Percentiles rank a stretch among this genome's conserved stretches.
Evolutionary conservation across 148 eudicot genomes (phyloP).

Genomic region (Vaccinium myrtillus): DNA sequence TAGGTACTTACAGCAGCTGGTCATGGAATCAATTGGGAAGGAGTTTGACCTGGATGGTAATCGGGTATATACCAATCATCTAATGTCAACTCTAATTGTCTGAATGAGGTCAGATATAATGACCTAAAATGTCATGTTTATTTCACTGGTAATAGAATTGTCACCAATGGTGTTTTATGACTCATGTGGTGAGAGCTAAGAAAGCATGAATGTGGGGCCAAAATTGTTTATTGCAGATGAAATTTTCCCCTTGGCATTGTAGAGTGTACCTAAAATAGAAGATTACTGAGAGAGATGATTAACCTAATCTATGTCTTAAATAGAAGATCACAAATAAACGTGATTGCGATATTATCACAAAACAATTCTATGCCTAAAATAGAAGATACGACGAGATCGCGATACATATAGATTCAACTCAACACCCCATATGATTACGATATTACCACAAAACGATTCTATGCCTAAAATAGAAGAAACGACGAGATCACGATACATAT

Average conservation of each 20-base stretch:
- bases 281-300: no score
- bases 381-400: no score
- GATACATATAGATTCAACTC: no score
- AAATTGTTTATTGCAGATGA: background rate
- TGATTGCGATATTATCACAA: no score
- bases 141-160: slow-evolving; percentile 6
- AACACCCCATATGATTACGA: no score
- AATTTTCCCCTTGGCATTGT: background rate
- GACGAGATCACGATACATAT: no score
- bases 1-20: slow-evolving; percentile 93
- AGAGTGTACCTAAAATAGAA: background rate
- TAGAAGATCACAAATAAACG: no score
- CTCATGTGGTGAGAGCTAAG: background rate
- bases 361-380: no score
- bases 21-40: slow-evolving; percentile 99
- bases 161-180: background rate
- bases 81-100: slow-evolving; percentile 12
- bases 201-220: background rate
- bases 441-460: no score
- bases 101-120: background rate
- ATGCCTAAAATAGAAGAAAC: no score
- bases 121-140: background rate
- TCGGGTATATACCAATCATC: slow-evolving; percentile 49
- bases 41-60: slow-evolving; percentile 97
- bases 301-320: no score